Conservation (phyloP, 2,329 filamentous ascomycete genomes). For the Alternaria burnsii region DNA sequence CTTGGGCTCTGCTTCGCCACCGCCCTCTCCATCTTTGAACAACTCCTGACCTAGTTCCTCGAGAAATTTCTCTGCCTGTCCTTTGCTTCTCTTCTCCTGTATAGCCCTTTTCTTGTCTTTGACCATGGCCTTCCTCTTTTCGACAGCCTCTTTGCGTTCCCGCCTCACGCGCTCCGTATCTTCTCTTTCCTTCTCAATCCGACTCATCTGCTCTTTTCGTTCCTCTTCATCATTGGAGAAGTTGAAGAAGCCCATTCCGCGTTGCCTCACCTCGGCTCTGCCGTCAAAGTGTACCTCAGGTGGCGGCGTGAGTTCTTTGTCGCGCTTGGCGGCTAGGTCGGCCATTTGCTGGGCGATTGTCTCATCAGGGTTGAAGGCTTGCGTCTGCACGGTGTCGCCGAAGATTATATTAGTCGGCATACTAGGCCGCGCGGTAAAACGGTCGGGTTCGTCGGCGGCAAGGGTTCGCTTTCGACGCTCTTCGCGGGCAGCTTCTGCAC, state of each 20-base stretch:
- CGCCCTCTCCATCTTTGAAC: slow-evolving; percentile 13
- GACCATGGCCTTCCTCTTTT: slow-evolving; percentile 70
- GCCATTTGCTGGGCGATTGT: slow-evolving; percentile 74
- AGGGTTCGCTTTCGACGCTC: slow-evolving; percentile 66
- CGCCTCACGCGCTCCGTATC: slow-evolving; percentile 71
- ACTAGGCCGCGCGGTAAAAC: slow-evolving; percentile 72
- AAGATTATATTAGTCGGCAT: slow-evolving; percentile 78
- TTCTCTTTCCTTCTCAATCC: slow-evolving; percentile 70
- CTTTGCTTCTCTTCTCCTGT: slow-evolving; percentile 66
- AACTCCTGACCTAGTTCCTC: slow-evolving; percentile 57
- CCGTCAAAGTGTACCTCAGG: slow-evolving; percentile 86
- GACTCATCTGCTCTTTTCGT: slow-evolving; percentile 77
- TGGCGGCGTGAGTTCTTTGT: slow-evolving; percentile 82
- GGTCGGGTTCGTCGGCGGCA: slow-evolving; percentile 69
- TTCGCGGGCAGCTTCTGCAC: slow-evolving; percentile 71
- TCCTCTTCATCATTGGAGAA: slow-evolving; percentile 80
- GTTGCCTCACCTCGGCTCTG: slow-evolving; percentile 80
- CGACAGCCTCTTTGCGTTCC: slow-evolving; percentile 59
- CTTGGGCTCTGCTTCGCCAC: neutral
- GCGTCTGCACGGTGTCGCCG: slow-evolving; percentile 83
- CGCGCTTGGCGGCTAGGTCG: slow-evolving; percentile 77
- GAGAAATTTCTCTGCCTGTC: slow-evolving; percentile 77
- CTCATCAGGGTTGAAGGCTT: slow-evolving; percentile 82
- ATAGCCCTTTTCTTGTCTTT: slow-evolving; percentile 68
- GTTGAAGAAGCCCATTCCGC: slow-evolving; percentile 90